Base-by-base conservation (phyloP, 768 basidiomycete genomes). In the Cytidiella melzeri region DNA sequence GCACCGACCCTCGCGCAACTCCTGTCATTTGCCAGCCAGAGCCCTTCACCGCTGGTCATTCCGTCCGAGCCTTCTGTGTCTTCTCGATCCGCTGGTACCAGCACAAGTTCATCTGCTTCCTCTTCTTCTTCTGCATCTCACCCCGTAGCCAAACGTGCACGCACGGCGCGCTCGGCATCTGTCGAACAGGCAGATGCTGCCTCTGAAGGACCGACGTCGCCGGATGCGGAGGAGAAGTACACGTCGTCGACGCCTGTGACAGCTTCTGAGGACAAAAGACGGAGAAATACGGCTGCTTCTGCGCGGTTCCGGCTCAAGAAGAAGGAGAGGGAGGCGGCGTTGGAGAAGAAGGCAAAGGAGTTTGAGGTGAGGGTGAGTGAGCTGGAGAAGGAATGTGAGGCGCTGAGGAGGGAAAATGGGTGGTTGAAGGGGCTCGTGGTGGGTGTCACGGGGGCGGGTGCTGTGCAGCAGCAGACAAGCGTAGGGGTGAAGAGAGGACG, bases 271-370 rank as follows among this genome's bases (percentile, higher is more conserved):
- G 92, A 95, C 67, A 95, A 95, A 64, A 84, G 92, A n/a, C 77
- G 92, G 50, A 73, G 92, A 41, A 96, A 96, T 64, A 96, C 92
- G 0, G 90, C 90, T 1, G 92, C 92, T 0, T 91, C 87, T 46
- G 92, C 92, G 26, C 87, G 92, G 6, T 96, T 96, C 76, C 79
- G 92, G 51, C 67, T 92, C 61, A 96, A 95, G 77, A 96, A 96
- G 76, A 96, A 96, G 73, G 91, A 94, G 67, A 76, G 93, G 12
- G 93, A 96, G 69, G 84, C 81, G 2, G 92, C 93, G 13, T 72
- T 95, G 19, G 93, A 95, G 68, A 77, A 74, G 38, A 83, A 81
- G 59, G 81, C 87, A 13, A 92, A 91, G 70, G 91, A 94, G 61
- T 74, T 95, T 13, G 87, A 92, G 62, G 71, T 71, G 0, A 79